phyloP scores from a whole-genome alignment of 805 yeast species.

The Dipodascopsis uninucleata region DNA sequence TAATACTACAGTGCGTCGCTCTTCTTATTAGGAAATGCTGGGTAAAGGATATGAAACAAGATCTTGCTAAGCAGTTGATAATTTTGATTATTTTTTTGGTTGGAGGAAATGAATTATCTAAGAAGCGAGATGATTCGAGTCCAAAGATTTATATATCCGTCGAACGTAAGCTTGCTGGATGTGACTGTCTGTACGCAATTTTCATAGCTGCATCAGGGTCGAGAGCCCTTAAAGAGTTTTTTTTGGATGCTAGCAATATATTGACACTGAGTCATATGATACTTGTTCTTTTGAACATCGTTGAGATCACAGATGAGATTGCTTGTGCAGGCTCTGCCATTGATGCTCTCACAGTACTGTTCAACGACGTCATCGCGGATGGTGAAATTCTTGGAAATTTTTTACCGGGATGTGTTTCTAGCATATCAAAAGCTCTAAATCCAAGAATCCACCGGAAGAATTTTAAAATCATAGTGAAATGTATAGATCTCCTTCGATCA shows the following conservation, averaged over 20 bases:
- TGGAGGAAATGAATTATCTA: constrained; percentile 43
- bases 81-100: constrained; percentile 47
- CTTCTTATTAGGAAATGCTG: constrained; percentile 49
- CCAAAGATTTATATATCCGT: constrained; percentile 37
- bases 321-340: constrained; percentile 34
- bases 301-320: constrained; percentile 33
- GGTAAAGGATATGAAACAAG: constrained; percentile 42
- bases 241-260: constrained; percentile 38
- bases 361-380: constrained; percentile 13
- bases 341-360: constrained; percentile 38
- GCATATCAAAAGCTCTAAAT: constrained; percentile 29
- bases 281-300: constrained; percentile 42
- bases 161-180: constrained; percentile 34
- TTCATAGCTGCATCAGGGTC: constrained; percentile 27
- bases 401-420: constrained; percentile 37
- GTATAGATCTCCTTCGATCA: constrained; percentile 24
- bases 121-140: constrained; percentile 39
- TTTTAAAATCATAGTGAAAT: constrained; percentile 24
- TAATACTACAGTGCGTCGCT: constrained; percentile 44
- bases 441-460: constrained; percentile 29
- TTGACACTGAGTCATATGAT: constrained; percentile 50
- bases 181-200: constrained; percentile 25
- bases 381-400: constrained; percentile 33
- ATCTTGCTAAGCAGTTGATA: constrained; percentile 45
- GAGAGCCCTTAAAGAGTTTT: constrained; percentile 27